phyloP scores from a whole-genome alignment of 2,329 filamentous ascomycete species.

The Neofusicoccum umdonicola region DNA sequence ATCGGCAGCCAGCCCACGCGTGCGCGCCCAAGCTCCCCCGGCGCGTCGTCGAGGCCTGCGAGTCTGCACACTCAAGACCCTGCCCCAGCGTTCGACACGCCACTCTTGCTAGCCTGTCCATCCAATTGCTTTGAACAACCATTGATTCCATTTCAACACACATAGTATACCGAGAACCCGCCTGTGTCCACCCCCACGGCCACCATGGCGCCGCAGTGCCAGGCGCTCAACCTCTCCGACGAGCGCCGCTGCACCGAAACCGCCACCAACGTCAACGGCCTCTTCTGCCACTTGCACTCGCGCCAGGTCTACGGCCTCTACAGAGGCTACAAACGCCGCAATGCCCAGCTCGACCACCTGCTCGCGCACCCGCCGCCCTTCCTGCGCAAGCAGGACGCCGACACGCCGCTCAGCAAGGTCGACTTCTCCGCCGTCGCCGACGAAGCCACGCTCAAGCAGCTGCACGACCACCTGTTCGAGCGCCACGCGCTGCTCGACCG shows the following conservation, averaged over 20 bases:
- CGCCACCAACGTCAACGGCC: conserved; percentile 41
- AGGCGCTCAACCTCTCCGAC: conserved; percentile 37
- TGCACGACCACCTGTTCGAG: conserved; percentile 44
- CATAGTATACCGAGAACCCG: not conserved
- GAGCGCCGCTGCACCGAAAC: conserved; percentile 33
- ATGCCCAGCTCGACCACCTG: conserved; percentile 43
- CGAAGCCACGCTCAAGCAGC: conserved; percentile 36
- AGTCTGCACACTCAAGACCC: too few relatives aligned
- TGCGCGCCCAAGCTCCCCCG: too few relatives aligned
- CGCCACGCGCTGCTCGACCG: conserved; percentile 39
- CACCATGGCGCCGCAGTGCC: conserved; percentile 19
- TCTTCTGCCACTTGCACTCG: conserved; percentile 45
- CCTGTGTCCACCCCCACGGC: not conserved
- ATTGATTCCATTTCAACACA: not conserved
- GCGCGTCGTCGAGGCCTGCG: too few relatives aligned
- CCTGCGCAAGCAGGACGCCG: conserved; percentile 28
- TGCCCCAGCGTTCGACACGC: too few relatives aligned
- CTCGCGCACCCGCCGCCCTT: conserved; percentile 36
- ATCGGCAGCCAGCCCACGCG: too few relatives aligned
- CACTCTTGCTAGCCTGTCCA: too few relatives aligned
- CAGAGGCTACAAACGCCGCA: conserved; percentile 50
- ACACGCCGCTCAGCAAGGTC: conserved; percentile 39
- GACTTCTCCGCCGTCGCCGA: conserved; percentile 40
- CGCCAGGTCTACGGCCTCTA: conserved; percentile 41
- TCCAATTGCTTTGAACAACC: too few relatives aligned